Evolutionary conservation across 257 asterid genomes (phyloP).

Genomic region (Forsythia viridissima): DNA sequence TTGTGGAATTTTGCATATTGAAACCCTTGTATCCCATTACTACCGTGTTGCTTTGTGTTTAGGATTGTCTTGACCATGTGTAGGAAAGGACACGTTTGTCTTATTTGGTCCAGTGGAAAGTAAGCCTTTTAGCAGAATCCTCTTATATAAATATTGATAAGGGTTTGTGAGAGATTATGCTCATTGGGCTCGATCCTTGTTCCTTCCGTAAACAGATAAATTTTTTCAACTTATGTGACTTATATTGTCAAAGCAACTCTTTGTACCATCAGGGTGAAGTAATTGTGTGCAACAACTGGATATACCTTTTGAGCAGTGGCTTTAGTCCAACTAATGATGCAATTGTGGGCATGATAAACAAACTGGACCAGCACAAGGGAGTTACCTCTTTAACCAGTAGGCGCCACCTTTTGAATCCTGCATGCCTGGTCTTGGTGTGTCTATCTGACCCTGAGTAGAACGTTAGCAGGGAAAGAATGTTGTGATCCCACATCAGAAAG

Average conservation of each 20-base stretch:
- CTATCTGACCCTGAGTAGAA: neutral
- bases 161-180: neutral
- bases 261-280: neutral
- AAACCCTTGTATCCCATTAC: neutral
- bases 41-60: neutral
- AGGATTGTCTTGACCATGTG: neutral
- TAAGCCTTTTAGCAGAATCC: neutral
- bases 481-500: neutral
- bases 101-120: neutral
- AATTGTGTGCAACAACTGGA: neutral
- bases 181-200: neutral
- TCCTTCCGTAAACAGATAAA: neutral
- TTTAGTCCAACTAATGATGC: neutral
- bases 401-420: neutral
- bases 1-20: neutral
- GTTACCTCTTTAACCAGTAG: neutral
- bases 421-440: neutral
- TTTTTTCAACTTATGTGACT: neutral
- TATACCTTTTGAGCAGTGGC: neutral
- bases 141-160: neutral
- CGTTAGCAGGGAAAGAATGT: neutral
- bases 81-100: too few relatives aligned
- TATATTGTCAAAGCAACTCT: neutral
- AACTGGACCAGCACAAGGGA: neutral
- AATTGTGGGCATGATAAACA: neutral